Percentiles rank a stretch among this genome's conserved stretches.
Conservation (phyloP, 2,329 filamentous ascomycete genomes). For the Fusarium sp. region DNA sequence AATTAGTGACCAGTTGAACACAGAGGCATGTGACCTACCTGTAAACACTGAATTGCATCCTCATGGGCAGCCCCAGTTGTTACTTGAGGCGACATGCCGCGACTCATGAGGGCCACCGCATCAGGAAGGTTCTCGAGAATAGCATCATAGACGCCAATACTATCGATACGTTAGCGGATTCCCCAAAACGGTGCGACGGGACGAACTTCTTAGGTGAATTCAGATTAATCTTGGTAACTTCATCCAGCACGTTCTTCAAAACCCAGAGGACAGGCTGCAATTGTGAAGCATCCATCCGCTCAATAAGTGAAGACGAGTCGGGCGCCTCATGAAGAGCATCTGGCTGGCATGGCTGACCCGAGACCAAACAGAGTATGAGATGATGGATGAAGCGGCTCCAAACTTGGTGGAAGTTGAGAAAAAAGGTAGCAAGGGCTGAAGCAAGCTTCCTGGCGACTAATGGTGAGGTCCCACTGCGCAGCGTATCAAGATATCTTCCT, state of each 20-base stretch:
- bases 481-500: conserved; percentile 68
- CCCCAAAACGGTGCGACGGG: not conserved
- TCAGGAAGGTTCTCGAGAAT: conserved; percentile 56
- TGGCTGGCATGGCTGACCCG: conserved; percentile 39
- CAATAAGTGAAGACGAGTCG: conserved; percentile 59
- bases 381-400: conserved; percentile 76
- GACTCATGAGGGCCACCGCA: conserved; percentile 54
- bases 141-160: conserved; percentile 53
- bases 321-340: conserved; percentile 45
- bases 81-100: conserved; percentile 49
- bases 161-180: conserved; percentile 40
- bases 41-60: conserved; percentile 70
- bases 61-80: conserved; percentile 54
- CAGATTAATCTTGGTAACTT: conserved; percentile 68
- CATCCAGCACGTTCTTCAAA: conserved; percentile 53
- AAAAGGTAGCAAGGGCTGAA: conserved; percentile 80
- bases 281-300: conserved; percentile 58
- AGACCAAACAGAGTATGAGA: conserved; percentile 65
- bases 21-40: conserved; percentile 52
- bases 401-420: conserved; percentile 73
- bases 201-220: conserved; percentile 67
- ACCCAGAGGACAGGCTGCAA: conserved; percentile 74
- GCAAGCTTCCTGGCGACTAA: conserved; percentile 80
- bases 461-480: conserved; percentile 62
- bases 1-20: conserved; percentile 5